Base-by-base conservation (phyloP, 2,329 filamentous ascomycete species). In the Fusarium sp. region DNA sequence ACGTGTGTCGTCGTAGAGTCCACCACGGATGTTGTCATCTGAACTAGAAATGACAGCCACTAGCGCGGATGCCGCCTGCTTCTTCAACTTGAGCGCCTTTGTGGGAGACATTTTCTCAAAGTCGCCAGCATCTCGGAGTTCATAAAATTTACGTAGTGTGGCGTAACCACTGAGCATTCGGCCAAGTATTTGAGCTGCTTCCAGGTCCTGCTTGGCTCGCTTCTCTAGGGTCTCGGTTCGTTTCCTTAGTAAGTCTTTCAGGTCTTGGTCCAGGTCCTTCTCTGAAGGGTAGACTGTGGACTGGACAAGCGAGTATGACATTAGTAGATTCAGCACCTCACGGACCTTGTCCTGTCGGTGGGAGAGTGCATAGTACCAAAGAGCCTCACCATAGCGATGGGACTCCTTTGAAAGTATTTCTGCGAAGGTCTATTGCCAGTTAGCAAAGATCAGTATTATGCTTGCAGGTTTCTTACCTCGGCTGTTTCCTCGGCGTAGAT, bases 101-200 rank as follows among this genome's bases (percentile, higher is more conserved):
- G 76, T 63, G 5, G 74, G 50, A 3, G 77, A 74, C 37, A 75
- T 64, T 5, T 70, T 72, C 29, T 75, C 72, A n/a, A 74, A 48
- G 11, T 72, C 71, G 39, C 71, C 69, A 14, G 74, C 66, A 74
- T 98, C 95, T 47, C 95, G 88, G n/a, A 94, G 85, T 65, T 94
- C 91, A 78, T 97, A 98, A 81, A 95, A 97, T 70, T 90, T 91
- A 35, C 95, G 91, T 20, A 98, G 83, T 1, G 94, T 97, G 21
- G 94, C 95, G 74, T 98, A 98, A 21, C 95, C 95, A 76, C 92
- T 96, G 11, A 97, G 88, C 80, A 94, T 91, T 63, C 91, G 91
- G 45, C 94, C 92, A 5, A 98, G 84, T 13, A 97, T 86, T 70
- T 92, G 87, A 11, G 94, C 95, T 10, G 93, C 94, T 75, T 94